phyloP scores from a whole-genome alignment of 1,139 yeast species.

The Diutina pseudorugosa region DNA sequence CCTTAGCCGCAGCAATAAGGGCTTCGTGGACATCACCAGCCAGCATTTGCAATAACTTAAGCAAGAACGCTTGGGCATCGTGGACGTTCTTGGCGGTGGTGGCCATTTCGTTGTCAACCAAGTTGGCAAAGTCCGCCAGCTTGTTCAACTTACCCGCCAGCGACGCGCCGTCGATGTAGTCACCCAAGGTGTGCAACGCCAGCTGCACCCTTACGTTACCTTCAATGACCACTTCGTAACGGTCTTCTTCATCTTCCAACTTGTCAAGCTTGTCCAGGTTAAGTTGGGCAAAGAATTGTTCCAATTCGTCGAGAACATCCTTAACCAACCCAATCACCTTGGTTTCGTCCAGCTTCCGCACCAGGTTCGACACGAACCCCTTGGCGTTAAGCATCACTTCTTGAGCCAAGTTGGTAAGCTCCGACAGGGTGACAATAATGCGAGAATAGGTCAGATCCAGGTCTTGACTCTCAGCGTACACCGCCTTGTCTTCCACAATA shows the following conservation, averaged over 20 bases:
- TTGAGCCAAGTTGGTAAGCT: constrained; percentile 50
- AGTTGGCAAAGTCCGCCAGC: constrained; percentile 38
- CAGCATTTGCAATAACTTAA: constrained; percentile 35
- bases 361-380: constrained; percentile 49
- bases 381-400: constrained; percentile 62
- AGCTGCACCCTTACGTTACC: constrained; percentile 69
- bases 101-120: constrained; percentile 62
- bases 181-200: constrained; percentile 46
- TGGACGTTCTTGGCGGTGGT: constrained; percentile 62
- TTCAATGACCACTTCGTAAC: constrained; percentile 65
- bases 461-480: constrained; percentile 33
- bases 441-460: constrained; percentile 37
- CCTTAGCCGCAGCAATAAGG: constrained; percentile 66
- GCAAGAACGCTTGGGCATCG: constrained; percentile 52
- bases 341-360: constrained; percentile 41
- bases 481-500: constrained; percentile 62
- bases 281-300: constrained; percentile 49
- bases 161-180: constrained; percentile 42
- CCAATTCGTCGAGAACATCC: constrained; percentile 48
- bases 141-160: constrained; percentile 9
- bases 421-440: constrained; percentile 56
- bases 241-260: constrained; percentile 48
- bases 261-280: constrained; percentile 38
- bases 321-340: constrained; percentile 37
- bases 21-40: constrained; percentile 61